Conservation (phyloP, 495 filamentous ascomycete genomes). For the Acidomyces sp. region DNA sequence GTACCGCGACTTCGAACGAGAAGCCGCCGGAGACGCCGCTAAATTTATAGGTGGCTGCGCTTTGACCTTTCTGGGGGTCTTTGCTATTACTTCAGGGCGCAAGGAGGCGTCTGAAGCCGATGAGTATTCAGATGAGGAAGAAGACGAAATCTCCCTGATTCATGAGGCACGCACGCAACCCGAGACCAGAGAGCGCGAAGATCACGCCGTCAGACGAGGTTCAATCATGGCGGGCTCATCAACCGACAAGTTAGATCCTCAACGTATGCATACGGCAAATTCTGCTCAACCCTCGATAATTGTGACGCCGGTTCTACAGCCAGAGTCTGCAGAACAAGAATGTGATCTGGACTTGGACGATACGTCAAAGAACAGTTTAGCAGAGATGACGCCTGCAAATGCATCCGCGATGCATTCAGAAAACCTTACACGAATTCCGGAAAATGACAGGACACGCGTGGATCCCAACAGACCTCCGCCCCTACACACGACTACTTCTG, state of each 20-base stretch:
- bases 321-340: not conserved
- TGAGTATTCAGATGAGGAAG: constrained; percentile 40
- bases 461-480: constrained; percentile 8
- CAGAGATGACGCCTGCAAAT: not conserved
- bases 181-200: constrained; percentile 16
- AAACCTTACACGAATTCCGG: constrained; percentile 2
- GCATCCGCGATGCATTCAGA: constrained; percentile 9
- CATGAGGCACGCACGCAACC: constrained; percentile 26
- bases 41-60: constrained; percentile 85
- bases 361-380: not conserved
- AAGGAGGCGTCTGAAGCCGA: constrained; percentile 39
- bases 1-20: constrained; percentile 85
- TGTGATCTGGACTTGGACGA: not conserved
- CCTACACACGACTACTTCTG: constrained; percentile 17
- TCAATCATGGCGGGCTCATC: constrained; percentile 12
- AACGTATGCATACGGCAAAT: constrained; percentile 3
- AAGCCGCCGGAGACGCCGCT: constrained; percentile 48
- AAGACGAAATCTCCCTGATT: constrained; percentile 27
- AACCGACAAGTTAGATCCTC: not conserved
- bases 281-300: constrained; percentile 5
- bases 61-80: constrained; percentile 87
- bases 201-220: not conserved
- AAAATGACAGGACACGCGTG: not conserved
- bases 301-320: constrained; percentile 5
- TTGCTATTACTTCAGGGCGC: constrained; percentile 70